Percentiles rank a stretch among this genome's conserved stretches.
These are phyloP conservation scores for Pseudoneurospora amorphoporcata DNA, from an alignment of 495 filamentous ascomycete genomes.

Conservation along the genomic window DNA sequence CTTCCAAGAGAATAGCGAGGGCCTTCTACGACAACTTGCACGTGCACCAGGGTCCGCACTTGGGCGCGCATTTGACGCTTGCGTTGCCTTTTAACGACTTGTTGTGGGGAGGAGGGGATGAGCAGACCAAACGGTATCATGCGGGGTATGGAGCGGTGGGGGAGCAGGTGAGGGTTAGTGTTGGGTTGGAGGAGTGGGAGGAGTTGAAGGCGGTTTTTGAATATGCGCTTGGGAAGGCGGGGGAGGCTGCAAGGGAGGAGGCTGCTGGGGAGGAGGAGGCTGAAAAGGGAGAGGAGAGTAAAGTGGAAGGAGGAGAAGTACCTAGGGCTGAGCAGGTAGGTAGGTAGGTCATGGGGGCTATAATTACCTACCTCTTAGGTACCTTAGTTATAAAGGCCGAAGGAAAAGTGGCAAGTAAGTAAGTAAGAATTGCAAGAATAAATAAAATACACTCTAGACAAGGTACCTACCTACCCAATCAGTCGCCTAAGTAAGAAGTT, in stretches of 20 bases:
- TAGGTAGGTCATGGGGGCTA: no score
- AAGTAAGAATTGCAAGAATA: no score
- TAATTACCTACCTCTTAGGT: no score
- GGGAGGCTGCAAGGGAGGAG: background rate
- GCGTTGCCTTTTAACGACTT: slow-evolving; percentile 29
- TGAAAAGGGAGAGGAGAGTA: no score
- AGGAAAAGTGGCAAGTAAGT: no score
- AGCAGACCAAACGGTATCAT: slow-evolving; percentile 11
- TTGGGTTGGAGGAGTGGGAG: slow-evolving; percentile 31
- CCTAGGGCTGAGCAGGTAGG: no score
- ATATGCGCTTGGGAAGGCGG: slow-evolving; percentile 17
- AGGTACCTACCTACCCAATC: no score
- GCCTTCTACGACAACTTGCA: slow-evolving; percentile 34
- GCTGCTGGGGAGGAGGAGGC: background rate
- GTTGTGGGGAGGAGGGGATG: slow-evolving; percentile 20
- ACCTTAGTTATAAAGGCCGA: no score
- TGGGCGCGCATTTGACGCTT: slow-evolving; percentile 38
- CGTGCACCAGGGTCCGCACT: slow-evolving; percentile 35
- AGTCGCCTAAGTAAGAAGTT: no score
- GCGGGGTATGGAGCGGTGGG: slow-evolving; percentile 18
- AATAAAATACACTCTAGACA: no score
- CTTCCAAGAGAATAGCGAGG: slow-evolving; percentile 11
- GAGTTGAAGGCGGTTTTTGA: slow-evolving; percentile 24
- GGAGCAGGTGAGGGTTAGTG: slow-evolving; percentile 28
- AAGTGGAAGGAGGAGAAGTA: no score